Evolutionary conservation across 2,329 filamentous ascomycete genomes (phyloP), one percentile per base, ranked within the genome.

Genomic region (Parastagonospora avenae): DNA sequence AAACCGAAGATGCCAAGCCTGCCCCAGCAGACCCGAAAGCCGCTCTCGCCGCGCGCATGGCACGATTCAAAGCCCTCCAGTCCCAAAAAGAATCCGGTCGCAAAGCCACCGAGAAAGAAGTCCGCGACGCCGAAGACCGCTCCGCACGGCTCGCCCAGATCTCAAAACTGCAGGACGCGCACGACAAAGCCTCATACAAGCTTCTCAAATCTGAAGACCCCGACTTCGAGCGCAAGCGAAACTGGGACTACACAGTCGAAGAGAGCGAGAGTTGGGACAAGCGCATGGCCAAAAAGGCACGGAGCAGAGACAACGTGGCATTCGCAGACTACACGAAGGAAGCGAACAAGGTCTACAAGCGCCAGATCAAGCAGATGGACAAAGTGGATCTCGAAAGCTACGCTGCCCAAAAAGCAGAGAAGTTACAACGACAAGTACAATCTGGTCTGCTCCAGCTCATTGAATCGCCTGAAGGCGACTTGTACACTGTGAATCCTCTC

Each of bases 241-340:
- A 94, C 1, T 99, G 94, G 94, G 94, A 97, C 77, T 99, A 94
- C 90, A 99, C 94, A 1, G 80, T 93, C 6, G 94, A 99, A 59
- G 94, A 99, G 77, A 90, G 86, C 63, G 94, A 97, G 77, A 85
- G 84, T 61, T 99, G 94, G 94, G 94, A 99, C 74, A 88, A 88
- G 77, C 87, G 92, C 29, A 79, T 95, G 73, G 90, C 88, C 67
- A 96, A 96, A 82, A 95, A 92, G 78, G 85, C 85, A 51, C 84
- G 85, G 14, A 88, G 90, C 66, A 83, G 89, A 55, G 91, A 96
- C 71, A 87, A 93, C 74, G 91, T 92, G 52, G 89, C 91, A 2
- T 99, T 99, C 77, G 85, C 89, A 66, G 92, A 97, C 73, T 96
- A 95, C 76, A 83, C 84, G 5, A 86, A 90, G 64, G 92, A 97